Evolutionary conservation across 805 yeast species (phyloP), one percentile per base, ranked within the genome.

Genomic region (Kuraishia borneana): DNA sequence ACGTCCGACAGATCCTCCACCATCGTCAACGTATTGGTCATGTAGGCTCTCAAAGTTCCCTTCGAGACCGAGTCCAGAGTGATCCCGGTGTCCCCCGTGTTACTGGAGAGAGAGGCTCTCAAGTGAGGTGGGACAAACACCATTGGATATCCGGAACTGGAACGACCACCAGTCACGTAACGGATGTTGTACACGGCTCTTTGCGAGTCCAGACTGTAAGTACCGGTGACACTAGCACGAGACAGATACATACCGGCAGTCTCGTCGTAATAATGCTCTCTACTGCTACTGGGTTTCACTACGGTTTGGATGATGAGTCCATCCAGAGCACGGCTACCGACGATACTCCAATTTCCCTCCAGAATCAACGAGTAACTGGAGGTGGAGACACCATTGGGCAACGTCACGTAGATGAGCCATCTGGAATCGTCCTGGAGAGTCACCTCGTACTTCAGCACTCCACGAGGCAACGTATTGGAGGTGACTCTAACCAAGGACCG

Each of bases 201-300:
- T 2, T 22, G 21, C 7, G 16, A 10, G 23, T 18, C 26, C 2
- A 47, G 36, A 20, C 59, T 61, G 18, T 58, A 41, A 3, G 54
- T 39, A 13, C 74, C 73, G 18, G 60, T 57, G 12, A 65, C 43
- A 4, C 61, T 63, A 18, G 65, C 50, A 22, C 61, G 63, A 2
- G 66, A 64, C 3, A 70, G 73, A 47, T 77, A 82, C 42, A 65
- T 58, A 27, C 94, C 94, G 27, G 92, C 88, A 16, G 81, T 73
- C 29, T 58, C 43, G 50, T 79, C 88, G 47, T 76, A 76, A 40
- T 51, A 56, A 6, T 58, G 50, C 18, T 66, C 71, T 21, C 53
- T 49, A 7, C 44, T 40, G 3, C 42, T 21, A 9, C 26, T 49
- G 19, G 73, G 65, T 7, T 73, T 59, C 30, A 61, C 60, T 2